Conservation (phyloP, 2,329 filamentous ascomycete species). For the Biscogniauxia sp. region DNA sequence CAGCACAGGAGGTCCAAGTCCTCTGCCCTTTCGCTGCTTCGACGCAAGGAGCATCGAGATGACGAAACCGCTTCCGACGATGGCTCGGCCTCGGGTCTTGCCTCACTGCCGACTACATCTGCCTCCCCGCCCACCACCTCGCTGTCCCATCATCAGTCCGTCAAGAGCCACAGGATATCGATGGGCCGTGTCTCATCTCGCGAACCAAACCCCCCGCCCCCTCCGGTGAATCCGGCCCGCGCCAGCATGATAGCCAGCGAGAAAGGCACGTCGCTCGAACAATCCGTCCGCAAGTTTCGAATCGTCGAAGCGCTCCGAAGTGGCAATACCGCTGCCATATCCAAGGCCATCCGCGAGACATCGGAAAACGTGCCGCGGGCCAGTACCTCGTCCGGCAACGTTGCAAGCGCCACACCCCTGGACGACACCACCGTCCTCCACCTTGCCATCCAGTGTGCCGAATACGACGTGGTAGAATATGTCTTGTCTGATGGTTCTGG, state of each 20-base stretch:
- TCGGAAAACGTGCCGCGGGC: constrained; percentile 49
- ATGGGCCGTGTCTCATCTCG: constrained; percentile 41
- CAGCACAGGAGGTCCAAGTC: constrained; percentile 56
- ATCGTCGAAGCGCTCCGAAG: constrained; percentile 89
- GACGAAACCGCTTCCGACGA: constrained; percentile 50
- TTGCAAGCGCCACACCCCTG: constrained; percentile 44
- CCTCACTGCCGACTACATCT: constrained; percentile 32
- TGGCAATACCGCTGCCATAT: constrained; percentile 88
- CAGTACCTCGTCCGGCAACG: constrained; percentile 55
- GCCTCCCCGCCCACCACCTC: constrained; percentile 34
- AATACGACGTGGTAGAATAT: constrained; percentile 88
- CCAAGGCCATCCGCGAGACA: constrained; percentile 75
- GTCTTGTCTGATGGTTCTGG: constrained; percentile 74
- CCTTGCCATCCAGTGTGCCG: constrained; percentile 92
- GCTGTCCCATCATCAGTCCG: constrained; percentile 35
- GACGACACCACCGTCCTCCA: constrained; percentile 91
- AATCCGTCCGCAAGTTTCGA: constrained; percentile 91
- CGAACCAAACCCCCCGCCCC: constrained; percentile 19
- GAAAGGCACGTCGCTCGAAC: constrained; percentile 68
- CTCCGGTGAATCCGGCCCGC: constrained; percentile 14
- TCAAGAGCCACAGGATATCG: constrained; percentile 48
- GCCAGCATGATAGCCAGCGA: constrained; percentile 29
- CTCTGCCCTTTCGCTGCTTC: constrained; percentile 52
- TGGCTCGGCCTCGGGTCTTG: constrained; percentile 37
- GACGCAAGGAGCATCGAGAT: constrained; percentile 50